Percentiles rank a stretch among this genome's conserved stretches.
These are phyloP conservation scores for Gossypium davidsonii DNA, from an alignment of 441 rosid genomes.

Conservation along the genomic window DNA sequence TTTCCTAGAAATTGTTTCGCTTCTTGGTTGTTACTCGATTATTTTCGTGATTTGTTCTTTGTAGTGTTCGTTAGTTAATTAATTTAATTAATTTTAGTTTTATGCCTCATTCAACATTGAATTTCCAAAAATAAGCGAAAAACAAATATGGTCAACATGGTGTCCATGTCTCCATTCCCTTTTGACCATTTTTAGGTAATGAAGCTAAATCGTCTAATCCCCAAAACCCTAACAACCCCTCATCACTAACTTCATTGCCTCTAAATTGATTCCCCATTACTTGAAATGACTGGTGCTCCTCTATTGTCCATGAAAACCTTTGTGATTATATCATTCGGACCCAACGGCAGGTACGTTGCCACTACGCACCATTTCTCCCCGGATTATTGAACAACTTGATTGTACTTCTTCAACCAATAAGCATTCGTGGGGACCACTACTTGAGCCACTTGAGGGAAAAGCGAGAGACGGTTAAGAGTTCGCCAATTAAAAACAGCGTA, in stretches of 20 bases:
- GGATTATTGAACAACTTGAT: neutral
- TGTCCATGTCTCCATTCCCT: neutral
- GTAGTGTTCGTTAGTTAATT: no score
- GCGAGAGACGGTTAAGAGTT: conserved; percentile 30
- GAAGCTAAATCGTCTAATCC: neutral
- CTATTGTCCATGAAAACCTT: conserved; percentile 27
- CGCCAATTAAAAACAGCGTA: conserved; percentile 35
- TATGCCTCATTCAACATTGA: neutral
- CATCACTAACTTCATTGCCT: neutral
- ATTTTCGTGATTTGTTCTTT: no score
- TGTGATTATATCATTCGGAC: conserved; percentile 32
- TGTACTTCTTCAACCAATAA: conserved; percentile 42
- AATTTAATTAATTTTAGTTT: no score
- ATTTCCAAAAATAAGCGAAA: neutral
- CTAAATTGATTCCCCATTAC: conserved; percentile 10
- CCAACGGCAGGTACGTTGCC: conserved; percentile 34
- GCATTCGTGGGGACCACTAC: conserved; percentile 36
- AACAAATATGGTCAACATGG: neutral
- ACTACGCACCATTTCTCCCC: conserved; percentile 20
- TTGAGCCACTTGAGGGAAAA: conserved; percentile 41
- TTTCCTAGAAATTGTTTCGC: no score
- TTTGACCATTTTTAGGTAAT: neutral
- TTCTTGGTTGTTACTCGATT: no score
- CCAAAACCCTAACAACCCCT: neutral
- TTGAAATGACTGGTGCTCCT: conserved; percentile 2